Evolutionary conservation across 352 stramenopile species (phyloP).

Genomic region (Elongisporangium prolatum): DNA sequence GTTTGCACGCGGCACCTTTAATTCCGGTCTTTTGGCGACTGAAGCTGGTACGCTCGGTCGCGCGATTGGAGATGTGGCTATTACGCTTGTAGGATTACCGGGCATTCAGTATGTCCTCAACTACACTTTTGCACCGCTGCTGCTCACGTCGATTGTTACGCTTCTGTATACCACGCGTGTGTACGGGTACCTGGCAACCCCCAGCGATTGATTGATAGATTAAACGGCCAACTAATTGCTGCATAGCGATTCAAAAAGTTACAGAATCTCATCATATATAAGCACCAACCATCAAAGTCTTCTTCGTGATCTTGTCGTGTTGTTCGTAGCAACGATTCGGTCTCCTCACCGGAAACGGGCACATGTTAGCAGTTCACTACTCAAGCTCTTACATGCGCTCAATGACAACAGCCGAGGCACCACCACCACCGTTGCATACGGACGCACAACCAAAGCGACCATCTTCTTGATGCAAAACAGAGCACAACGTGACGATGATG

Average conservation of each 20-base stretch:
- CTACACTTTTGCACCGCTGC: conserved; percentile 70
- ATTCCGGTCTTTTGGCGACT: conserved; percentile 92
- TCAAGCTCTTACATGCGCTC: conserved; percentile 49
- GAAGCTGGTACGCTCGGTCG: conserved; percentile 89
- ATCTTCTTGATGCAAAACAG: conserved; percentile 89
- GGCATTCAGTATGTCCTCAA: conserved; percentile 85
- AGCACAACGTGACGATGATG: conserved; percentile 92
- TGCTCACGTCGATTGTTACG: conserved; percentile 46
- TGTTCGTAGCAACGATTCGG: too few species aligned
- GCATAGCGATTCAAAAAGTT: not conserved
- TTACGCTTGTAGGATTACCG: conserved; percentile 77
- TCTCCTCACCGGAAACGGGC: too few species aligned
- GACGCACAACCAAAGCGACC: conserved; percentile 88
- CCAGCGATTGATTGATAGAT: conserved; percentile 12
- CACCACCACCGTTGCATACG: conserved; percentile 97
- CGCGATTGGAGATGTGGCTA: conserved; percentile 80
- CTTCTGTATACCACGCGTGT: conserved; percentile 69
- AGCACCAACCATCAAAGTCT: not conserved
- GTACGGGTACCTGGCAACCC: conserved; percentile 58
- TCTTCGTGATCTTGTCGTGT: too few species aligned
- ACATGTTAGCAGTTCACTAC: not conserved
- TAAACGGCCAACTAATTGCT: conserved; percentile 5
- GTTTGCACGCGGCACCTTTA: conserved; percentile 92
- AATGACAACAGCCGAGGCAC: conserved; percentile 93
- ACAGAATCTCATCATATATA: not conserved